Conservation (phyloP, 805 yeast species). For the Debaryomyces maramus region DNA sequence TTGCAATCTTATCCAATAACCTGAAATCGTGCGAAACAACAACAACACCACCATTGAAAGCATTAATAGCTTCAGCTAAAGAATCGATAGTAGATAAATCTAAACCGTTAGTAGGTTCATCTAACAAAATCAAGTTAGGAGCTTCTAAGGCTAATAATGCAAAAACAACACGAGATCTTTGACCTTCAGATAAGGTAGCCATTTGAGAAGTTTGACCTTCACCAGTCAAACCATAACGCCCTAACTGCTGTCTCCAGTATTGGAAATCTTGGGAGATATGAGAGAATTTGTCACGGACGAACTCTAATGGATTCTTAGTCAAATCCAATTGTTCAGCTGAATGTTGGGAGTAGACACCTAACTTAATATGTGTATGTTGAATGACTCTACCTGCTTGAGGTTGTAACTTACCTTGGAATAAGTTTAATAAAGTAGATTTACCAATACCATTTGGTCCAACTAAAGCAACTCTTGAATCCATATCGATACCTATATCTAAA, state of each 20-base stretch:
- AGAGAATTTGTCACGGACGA: constrained; percentile 92
- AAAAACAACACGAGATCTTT: constrained; percentile 97
- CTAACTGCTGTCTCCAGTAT: constrained; percentile 97
- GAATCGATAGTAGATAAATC: constrained; percentile 99
- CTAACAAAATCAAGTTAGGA: constrained; percentile 91
- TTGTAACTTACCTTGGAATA: constrained; percentile 91
- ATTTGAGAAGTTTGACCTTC: constrained; percentile 98
- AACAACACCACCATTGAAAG: constrained; percentile 96
- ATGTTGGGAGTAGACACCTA: constrained; percentile 99
- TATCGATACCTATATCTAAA: constrained; percentile 96
- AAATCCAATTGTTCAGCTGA: constrained; percentile 97
- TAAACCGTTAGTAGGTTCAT: constrained; percentile 99
- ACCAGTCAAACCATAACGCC: constrained; percentile 98
- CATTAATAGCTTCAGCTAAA: constrained; percentile 91
- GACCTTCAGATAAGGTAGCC: constrained; percentile 99
- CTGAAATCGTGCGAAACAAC: constrained; percentile 99
- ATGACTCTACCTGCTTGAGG: constrained; percentile 95
- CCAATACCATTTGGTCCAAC: constrained; percentile 99
- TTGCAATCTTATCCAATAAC: constrained; percentile 93
- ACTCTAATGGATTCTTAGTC: constrained; percentile 92
- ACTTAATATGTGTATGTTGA: constrained; percentile 94
- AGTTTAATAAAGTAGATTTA: constrained; percentile 90
- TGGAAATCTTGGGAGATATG: constrained; percentile 94
- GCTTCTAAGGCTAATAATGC: constrained; percentile 92
- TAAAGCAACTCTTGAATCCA: constrained; percentile 97